Evolutionary conservation across 495 filamentous ascomycete species (phyloP).

Genomic region (Penicillium canescens): DNA sequence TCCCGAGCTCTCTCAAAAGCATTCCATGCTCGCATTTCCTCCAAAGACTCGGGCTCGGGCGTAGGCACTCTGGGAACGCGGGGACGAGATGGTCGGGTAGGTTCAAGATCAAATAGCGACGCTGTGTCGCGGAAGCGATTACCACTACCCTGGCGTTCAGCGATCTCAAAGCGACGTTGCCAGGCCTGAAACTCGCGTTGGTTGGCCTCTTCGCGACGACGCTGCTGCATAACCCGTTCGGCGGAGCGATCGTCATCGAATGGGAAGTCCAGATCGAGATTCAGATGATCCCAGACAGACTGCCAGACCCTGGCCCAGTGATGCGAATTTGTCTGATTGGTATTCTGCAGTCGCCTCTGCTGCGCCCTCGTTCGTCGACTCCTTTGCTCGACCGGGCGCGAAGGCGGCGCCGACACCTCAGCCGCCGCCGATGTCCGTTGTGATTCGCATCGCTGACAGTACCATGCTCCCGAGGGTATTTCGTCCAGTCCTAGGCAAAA

Average conservation of each 20-base stretch:
- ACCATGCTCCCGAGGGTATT: conserved; percentile 78
- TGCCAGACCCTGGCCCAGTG: conserved; percentile 72
- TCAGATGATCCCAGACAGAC: conserved; percentile 62
- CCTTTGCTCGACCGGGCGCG: conserved; percentile 36
- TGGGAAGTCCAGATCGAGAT: conserved; percentile 85
- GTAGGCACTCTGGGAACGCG: conserved; percentile 46
- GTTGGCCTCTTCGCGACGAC: conserved; percentile 59
- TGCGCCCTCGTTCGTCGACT: conserved; percentile 54
- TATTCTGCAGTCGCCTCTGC: conserved; percentile 40
- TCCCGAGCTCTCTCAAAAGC: conserved; percentile 82
- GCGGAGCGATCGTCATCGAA: conserved; percentile 70
- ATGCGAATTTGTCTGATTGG: conserved; percentile 46
- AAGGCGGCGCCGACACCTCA: conserved; percentile 28
- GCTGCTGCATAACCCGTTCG: conserved; percentile 51
- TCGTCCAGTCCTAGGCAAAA: conserved; percentile 79
- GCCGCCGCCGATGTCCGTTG: conserved; percentile 45
- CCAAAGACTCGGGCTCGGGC: conserved; percentile 66
- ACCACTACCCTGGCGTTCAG: conserved; percentile 74
- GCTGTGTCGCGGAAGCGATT: conserved; percentile 68
- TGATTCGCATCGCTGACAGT: conserved; percentile 73
- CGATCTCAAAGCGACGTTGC: conserved; percentile 78
- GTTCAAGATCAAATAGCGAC: conserved; percentile 49
- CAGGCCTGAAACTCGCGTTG: conserved; percentile 69
- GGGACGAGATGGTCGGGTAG: conserved; percentile 44
- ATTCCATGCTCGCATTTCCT: conserved; percentile 86